phyloP scores from a whole-genome alignment of 352 stramenopile genomes.

The Pythium sukuiense region DNA sequence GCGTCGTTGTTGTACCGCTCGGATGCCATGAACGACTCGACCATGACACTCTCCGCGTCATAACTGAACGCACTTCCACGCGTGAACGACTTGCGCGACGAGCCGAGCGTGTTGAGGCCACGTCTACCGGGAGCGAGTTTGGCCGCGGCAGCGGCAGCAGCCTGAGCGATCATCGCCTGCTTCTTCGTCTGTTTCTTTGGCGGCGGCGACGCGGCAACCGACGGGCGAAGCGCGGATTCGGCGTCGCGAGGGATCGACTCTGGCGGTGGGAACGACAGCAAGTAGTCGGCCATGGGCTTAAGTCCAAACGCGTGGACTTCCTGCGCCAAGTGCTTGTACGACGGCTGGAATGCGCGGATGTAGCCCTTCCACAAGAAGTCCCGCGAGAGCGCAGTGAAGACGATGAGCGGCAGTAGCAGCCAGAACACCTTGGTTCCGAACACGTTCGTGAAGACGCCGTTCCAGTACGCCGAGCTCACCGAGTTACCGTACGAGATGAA shows the following conservation, averaged over 20 bases:
- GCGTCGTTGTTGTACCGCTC: slow-evolving; percentile 54
- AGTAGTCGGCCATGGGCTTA: slow-evolving; percentile 55
- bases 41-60: slow-evolving; percentile 88
- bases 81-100: slow-evolving; percentile 35
- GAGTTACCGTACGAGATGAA: slow-evolving; percentile 76
- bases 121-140: slow-evolving; percentile 10
- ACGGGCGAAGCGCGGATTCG: slow-evolving; percentile 24
- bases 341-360: slow-evolving; percentile 72
- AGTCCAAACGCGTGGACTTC: slow-evolving; percentile 75
- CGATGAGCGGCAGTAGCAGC: slow-evolving; percentile 70
- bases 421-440: slow-evolving; percentile 75
- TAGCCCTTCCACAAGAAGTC: slow-evolving; percentile 87
- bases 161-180: not conserved
- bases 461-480: slow-evolving; percentile 82
- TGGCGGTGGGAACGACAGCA: slow-evolving; percentile 78
- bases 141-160: slow-evolving; percentile 32
- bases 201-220: not conserved
- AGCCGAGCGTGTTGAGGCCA: slow-evolving; percentile 7
- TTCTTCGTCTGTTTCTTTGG: slow-evolving; percentile 19
- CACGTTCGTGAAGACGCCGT: slow-evolving; percentile 73
- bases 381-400: slow-evolving; percentile 66
- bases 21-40: slow-evolving; percentile 85
- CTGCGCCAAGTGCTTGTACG: slow-evolving; percentile 86
- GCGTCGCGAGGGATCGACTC: slow-evolving; percentile 60
- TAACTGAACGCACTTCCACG: slow-evolving; percentile 87